phyloP scores from a whole-genome alignment of 176 grass and related monocot species.

The Carex kokanica region DNA sequence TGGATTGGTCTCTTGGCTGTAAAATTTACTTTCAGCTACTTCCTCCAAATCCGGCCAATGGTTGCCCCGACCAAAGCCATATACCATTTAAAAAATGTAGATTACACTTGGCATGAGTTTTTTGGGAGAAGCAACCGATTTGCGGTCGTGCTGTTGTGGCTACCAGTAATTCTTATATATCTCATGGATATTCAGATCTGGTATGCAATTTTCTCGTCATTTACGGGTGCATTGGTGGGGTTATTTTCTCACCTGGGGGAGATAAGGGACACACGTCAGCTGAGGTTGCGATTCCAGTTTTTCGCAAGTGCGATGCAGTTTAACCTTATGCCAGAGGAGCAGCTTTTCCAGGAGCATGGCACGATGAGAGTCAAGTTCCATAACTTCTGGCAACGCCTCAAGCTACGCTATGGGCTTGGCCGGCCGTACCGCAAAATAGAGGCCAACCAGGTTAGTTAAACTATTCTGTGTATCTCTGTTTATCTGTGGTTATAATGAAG shows the following conservation, averaged over 20 bases:
- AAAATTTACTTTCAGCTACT: slow-evolving; percentile 86
- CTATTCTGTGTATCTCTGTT: neutral
- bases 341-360: slow-evolving; percentile 47
- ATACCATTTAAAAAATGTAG: slow-evolving; percentile 33
- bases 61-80: slow-evolving; percentile 71
- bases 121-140: slow-evolving; percentile 74
- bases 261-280: slow-evolving; percentile 79
- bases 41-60: slow-evolving; percentile 86
- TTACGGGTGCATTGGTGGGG: slow-evolving; percentile 73
- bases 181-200: slow-evolving; percentile 98
- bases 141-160: slow-evolving; percentile 62
- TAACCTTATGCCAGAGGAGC: slow-evolving; percentile 92
- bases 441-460: slow-evolving; percentile 43
- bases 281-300: slow-evolving; percentile 86
- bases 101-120: slow-evolving; percentile 82
- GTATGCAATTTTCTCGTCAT: slow-evolving; percentile 84
- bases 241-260: slow-evolving; percentile 82
- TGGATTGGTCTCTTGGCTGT: slow-evolving; percentile 69
- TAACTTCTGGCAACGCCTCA: slow-evolving; percentile 74
- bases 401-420: slow-evolving; percentile 82
- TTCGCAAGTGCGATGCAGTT: slow-evolving; percentile 95
- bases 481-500: neutral
- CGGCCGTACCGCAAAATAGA: slow-evolving; percentile 85
- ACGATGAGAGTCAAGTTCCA: slow-evolving; percentile 51
- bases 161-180: slow-evolving; percentile 88